Conservation (phyloP, 768 basidiomycete genomes). For the Neoboletus subvelutipes region DNA sequence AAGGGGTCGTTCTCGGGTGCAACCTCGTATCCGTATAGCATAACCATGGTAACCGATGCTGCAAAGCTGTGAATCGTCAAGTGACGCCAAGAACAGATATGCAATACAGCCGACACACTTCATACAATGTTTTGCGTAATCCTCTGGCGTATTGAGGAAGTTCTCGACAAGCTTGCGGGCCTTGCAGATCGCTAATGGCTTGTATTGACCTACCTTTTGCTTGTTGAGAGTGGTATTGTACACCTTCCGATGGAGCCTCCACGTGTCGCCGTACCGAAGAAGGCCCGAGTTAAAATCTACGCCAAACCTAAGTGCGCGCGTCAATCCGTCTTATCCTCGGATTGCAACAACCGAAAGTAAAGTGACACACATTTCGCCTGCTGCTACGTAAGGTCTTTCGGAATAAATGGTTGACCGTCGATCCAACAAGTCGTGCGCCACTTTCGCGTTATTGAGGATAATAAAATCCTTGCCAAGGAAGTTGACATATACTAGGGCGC, state of each 20-base stretch:
- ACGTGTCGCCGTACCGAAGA: constrained; percentile 31
- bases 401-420: constrained; percentile 29
- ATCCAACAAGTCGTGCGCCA: constrained; percentile 27
- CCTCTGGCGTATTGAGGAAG: constrained; percentile 18
- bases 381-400: constrained; percentile 23
- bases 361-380: constrained; percentile 19
- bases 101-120: constrained; percentile 21
- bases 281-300: constrained; percentile 32
- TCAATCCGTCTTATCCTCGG: not conserved
- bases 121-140: constrained; percentile 15
- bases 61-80: constrained; percentile 18
- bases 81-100: not conserved
- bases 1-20: constrained; percentile 26
- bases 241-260: constrained; percentile 33
- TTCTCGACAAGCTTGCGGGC: constrained; percentile 23
- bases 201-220: constrained; percentile 11
- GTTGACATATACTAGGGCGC: constrained; percentile 26
- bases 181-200: constrained; percentile 16
- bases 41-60: constrained; percentile 23
- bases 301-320: constrained; percentile 24
- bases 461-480: constrained; percentile 30
- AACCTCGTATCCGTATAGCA: constrained; percentile 29
- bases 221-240: constrained; percentile 22
- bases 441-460: constrained; percentile 24
- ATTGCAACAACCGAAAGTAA: not conserved